phyloP scores from a whole-genome alignment of 331 rosid genomes.

The Ulmus americana region DNA sequence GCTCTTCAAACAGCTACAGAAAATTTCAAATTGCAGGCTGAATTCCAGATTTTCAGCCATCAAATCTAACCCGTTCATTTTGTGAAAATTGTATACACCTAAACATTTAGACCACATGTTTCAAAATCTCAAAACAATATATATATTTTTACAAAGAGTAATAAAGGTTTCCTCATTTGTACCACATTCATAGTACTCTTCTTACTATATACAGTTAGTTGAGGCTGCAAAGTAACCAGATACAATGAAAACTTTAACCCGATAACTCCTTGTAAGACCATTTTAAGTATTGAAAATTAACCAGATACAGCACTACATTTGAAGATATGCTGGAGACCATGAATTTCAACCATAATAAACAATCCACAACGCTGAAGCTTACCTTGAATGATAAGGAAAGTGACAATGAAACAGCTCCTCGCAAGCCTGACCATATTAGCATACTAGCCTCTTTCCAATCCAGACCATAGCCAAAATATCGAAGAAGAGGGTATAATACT shows the following conservation, averaged over 20 bases:
- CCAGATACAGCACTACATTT: not conserved
- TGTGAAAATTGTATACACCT: not conserved
- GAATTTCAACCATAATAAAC: not conserved
- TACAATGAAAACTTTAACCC: not conserved
- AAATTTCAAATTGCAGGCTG: no score
- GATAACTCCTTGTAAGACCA: not conserved
- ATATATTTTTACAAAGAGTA: not conserved
- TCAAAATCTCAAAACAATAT: not conserved
- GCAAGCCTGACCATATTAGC: conserved; percentile 88
- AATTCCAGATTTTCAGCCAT: no score
- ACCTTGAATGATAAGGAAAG: conserved; percentile 87
- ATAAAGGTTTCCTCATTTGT: not conserved
- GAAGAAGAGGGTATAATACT: conserved; percentile 59
- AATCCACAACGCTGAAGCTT: conserved; percentile 27
- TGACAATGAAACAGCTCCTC: conserved; percentile 95
- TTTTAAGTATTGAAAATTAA: not conserved
- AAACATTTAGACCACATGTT: not conserved
- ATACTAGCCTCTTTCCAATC: conserved; percentile 87
- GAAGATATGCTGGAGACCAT: not conserved
- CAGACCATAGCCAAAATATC: conserved; percentile 87
- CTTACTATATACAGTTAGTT: not conserved
- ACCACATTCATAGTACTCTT: not conserved
- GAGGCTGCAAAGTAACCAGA: not conserved
- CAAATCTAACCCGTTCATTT: no score
- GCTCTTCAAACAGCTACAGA: no score